Evolutionary conservation across 495 filamentous ascomycete species (phyloP).

Genomic region (Podospora sp.): DNA sequence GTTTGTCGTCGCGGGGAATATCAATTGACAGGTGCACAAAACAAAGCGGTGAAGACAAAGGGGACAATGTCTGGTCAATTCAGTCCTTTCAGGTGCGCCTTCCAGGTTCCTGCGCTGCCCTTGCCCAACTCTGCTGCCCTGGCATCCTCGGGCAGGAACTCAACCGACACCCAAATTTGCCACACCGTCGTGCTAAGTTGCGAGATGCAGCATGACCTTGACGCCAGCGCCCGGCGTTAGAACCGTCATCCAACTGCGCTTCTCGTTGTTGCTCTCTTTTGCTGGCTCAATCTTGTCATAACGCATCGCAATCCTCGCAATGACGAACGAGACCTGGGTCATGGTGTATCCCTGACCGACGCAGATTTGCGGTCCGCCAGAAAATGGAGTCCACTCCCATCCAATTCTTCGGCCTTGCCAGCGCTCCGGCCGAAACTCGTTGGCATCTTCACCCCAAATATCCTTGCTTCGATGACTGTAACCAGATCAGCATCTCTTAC

Average conservation of each 20-base stretch:
- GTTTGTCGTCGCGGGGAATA: no score
- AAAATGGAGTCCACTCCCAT: neutral
- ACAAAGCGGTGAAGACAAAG: no score
- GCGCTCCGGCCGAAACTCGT: slow-evolving; percentile 53
- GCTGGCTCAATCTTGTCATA: slow-evolving; percentile 9
- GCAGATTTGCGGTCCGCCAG: neutral
- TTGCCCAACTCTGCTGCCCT: no score
- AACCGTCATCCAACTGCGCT: slow-evolving; percentile 12
- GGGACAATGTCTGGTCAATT: no score
- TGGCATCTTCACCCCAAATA: slow-evolving; percentile 42
- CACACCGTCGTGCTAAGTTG: neutral
- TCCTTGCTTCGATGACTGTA: slow-evolving; percentile 38
- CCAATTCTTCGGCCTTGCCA: slow-evolving; percentile 38
- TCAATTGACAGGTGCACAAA: no score
- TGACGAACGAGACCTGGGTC: neutral
- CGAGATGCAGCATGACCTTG: neutral
- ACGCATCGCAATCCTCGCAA: slow-evolving; percentile 5
- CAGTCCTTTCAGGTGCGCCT: no score
- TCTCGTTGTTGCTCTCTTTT: slow-evolving; percentile 5
- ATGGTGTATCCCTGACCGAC: neutral
- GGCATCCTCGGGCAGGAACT: no score
- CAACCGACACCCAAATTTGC: no score
- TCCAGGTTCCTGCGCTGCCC: no score
- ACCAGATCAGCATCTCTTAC: neutral
- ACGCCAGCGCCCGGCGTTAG: slow-evolving; percentile 9